Base-by-base conservation (phyloP, 148 eudicot genomes). In the Persicaria maculosa region DNA sequence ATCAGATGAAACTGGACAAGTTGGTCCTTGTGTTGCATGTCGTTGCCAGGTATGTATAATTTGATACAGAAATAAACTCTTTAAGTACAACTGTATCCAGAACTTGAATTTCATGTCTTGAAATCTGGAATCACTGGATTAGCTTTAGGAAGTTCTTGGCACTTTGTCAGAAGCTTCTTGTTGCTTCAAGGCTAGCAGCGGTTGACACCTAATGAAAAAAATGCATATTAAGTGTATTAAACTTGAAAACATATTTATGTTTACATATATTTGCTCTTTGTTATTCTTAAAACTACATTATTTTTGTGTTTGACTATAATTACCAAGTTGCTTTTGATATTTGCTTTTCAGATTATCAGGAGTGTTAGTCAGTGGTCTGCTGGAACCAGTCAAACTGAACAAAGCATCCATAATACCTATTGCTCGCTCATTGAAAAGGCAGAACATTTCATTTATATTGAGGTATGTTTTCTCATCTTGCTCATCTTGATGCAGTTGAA, bases 321-420 rank as follows among this genome's bases (percentile, higher is more conserved):
- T 40, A 1, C 1, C 6, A 20, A 40, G 16, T n/a, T 57, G 22
- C n/a, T 58, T 7, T 15, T 16, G 31, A 17, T 4, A 19, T 62
- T 11, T 52, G 46, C 44, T 48, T 78, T 79, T 68, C 89, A 95
- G 98, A 84, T 95, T 73, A 80, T 95, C 69, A 88, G 97, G 79
- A 92, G 98, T 83, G 98, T 92, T 79, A 92, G 96, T 81, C 97
- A 92, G 72, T 95, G 98, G 98, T 95, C 98, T 73, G 97, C 98
- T 78, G 98, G 98, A 68, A 95, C 97, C 47, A 95, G 97, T 84
- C 98, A 89, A 86, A 85, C 87, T 77, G 98, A 95, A 81, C 93
- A 92, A 45, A 95, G 98, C 79, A 95, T 95, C 77, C 98, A 95
- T 76, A 90, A 78, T 77, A 91, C 98, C 71, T 95, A 94, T 82